phyloP scores from a whole-genome alignment of 2,329 filamentous ascomycete species.

The Rhynchosporium agropyri region DNA sequence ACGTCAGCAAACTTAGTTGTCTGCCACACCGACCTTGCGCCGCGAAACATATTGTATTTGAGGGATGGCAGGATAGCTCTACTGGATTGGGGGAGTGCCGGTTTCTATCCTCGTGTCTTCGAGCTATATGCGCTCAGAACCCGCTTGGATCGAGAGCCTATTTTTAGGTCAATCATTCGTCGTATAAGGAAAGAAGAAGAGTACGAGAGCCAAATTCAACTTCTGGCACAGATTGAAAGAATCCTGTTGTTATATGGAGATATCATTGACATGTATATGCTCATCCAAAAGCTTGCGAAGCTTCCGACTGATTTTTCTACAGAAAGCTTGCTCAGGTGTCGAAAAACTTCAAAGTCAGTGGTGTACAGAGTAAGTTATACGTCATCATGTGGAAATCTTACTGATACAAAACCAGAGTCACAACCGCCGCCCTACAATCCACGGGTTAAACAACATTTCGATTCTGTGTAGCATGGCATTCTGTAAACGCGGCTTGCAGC shows the following conservation, averaged over 20 bases:
- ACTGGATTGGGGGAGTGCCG: conserved; percentile 1
- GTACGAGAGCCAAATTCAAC: background rate
- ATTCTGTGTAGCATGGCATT: too few relatives aligned
- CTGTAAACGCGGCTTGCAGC: too few relatives aligned
- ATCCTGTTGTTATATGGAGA: background rate
- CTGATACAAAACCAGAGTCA: background rate
- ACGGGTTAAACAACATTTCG: too few relatives aligned
- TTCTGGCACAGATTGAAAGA: background rate
- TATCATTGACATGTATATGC: background rate
- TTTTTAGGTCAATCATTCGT: background rate
- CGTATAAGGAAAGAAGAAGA: background rate
- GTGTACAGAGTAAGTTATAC: background rate
- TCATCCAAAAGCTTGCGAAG: background rate
- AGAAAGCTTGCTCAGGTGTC: background rate
- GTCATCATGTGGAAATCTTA: background rate
- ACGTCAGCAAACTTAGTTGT: background rate
- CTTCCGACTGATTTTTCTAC: background rate
- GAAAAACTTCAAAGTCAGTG: background rate
- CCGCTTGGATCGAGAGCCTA: background rate
- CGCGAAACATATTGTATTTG: conserved; percentile 3
- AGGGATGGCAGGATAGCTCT: background rate
- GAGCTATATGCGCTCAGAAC: background rate
- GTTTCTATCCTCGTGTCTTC: background rate
- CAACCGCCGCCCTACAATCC: background rate
- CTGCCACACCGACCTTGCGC: conserved; percentile 4